Base-by-base conservation (phyloP, 306 rosid species). In the Begonia fuchsioides region DNA sequence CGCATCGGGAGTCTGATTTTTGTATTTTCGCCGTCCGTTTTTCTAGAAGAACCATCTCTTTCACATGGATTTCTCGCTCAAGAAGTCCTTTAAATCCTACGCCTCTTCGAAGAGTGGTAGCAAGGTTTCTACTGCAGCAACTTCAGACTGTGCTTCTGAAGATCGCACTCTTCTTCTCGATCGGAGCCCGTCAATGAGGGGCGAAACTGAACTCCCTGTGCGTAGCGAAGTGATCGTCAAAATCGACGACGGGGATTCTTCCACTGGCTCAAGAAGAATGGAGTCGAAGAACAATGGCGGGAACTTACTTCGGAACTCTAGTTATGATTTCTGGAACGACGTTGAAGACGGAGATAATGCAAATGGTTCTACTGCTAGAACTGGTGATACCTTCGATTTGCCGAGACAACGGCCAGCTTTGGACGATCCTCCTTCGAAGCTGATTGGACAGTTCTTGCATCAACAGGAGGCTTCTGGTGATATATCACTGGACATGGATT, bases 361-460 rank as follows among this genome's bases (percentile, higher is more conserved):
- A 12, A 0, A 13, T 5, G 35, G 32, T 10, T 51, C 61, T 52
- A 60, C 26, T 1, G 12, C 12, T 15, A 49, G 46, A 2, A 1
- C 19, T 15, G 14, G 35, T 56, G 59, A 59, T 4, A 68, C 61
- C 26, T 84, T 84, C 15, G 73, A 76, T 57, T 81, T 88, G 45
- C 59, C 39, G 5, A 63, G 32, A 2, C 60, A 17, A 0, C 40
- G 47, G 15, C n/a, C 51, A 45, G 59, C 2, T 11, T 5, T 12
- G 50, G 76, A 79, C 17, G 98, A 90, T 53, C 95, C 95, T 3
- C 92, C 98, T 32, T 76, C 94, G 10, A 74, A 63, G 79, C 74
- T 84, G 17, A 90, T 85, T 1, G 85, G 79, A 0, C 74, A 43
- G 55, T 90, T 90, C 40, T 57, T 90, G 13, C 84, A 81, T 60